Evolutionary conservation across 495 filamentous ascomycete species (phyloP).

Genomic region (Lindgomyces ingoldianus): DNA sequence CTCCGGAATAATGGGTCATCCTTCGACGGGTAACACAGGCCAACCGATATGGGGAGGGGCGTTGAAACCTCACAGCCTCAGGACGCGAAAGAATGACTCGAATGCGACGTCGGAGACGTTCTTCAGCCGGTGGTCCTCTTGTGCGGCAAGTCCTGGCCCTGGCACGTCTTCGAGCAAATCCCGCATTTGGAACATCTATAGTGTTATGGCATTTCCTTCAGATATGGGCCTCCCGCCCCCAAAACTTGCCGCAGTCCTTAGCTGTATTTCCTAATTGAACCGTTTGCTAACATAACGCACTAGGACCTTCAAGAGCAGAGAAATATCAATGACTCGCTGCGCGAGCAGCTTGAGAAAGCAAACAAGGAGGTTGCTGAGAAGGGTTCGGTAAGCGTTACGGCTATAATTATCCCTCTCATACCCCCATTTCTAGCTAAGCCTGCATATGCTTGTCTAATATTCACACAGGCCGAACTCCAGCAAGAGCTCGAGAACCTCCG

Average conservation of each 20-base stretch:
- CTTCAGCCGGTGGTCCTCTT: background rate
- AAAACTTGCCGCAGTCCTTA: background rate
- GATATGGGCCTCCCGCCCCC: background rate
- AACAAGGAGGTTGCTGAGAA: conserved; percentile 26
- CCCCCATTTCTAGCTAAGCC: too few species aligned
- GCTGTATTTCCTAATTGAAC: background rate
- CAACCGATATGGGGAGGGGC: background rate
- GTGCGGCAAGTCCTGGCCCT: conserved; percentile 14
- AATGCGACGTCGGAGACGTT: conserved; percentile 1
- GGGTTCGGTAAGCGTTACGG: conserved; percentile 33
- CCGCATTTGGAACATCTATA: background rate
- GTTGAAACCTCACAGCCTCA: background rate
- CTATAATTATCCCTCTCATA: too few species aligned
- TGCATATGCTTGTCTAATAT: conserved; percentile 6
- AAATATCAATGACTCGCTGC: conserved; percentile 56
- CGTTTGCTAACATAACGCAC: conserved; percentile 35
- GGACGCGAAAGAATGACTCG: background rate
- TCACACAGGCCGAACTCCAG: conserved; percentile 26
- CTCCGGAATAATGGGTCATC: background rate
- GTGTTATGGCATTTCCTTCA: background rate
- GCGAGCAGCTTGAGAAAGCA: conserved; percentile 32
- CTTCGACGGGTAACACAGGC: background rate
- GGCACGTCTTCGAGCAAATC: background rate
- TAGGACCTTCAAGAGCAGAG: conserved; percentile 44
- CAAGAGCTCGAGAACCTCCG: conserved; percentile 34